phyloP scores from a whole-genome alignment of 1,139 yeast genomes.

The Dujonia santamariae region DNA sequence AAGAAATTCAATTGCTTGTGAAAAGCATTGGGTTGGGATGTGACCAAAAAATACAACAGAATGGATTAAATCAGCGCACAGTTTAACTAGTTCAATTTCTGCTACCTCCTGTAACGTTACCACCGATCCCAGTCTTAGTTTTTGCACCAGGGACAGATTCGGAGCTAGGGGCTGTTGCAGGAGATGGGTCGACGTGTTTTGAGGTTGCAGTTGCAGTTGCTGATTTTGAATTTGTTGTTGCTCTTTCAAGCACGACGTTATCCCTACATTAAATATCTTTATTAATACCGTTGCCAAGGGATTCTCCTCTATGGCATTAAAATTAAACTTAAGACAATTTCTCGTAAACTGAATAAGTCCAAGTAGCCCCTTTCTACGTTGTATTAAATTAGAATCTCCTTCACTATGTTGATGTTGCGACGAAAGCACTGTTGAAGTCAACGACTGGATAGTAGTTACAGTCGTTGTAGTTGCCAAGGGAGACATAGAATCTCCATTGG shows the following conservation, averaged over 20 bases:
- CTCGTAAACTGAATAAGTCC: conserved; percentile 35
- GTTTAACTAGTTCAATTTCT: neutral
- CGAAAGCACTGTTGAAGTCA: neutral
- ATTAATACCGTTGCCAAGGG: neutral
- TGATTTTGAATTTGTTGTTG: too few species aligned
- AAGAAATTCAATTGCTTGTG: conserved; percentile 41
- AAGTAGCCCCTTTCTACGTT: too few species aligned
- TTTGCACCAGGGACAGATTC: too few species aligned
- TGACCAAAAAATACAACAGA: conserved; percentile 46
- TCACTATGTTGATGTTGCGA: neutral
- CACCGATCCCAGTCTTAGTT: too few species aligned
- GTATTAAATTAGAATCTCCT: neutral
- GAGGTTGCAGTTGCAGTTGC: too few species aligned
- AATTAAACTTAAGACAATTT: conserved; percentile 49
- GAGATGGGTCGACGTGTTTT: too few species aligned
- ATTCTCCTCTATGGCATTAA: conserved; percentile 39
- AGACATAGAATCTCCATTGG: too few species aligned
- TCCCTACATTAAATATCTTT: neutral
- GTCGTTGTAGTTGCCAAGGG: neutral
- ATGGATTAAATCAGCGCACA: conserved; percentile 45
- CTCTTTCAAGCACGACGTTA: neutral
- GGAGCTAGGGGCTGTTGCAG: too few species aligned
- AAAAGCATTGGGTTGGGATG: conserved; percentile 41
- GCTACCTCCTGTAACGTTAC: too few species aligned
- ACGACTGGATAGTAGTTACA: neutral